Conservation (phyloP, 495 filamentous ascomycete species). For the Penicillium soppii region DNA sequence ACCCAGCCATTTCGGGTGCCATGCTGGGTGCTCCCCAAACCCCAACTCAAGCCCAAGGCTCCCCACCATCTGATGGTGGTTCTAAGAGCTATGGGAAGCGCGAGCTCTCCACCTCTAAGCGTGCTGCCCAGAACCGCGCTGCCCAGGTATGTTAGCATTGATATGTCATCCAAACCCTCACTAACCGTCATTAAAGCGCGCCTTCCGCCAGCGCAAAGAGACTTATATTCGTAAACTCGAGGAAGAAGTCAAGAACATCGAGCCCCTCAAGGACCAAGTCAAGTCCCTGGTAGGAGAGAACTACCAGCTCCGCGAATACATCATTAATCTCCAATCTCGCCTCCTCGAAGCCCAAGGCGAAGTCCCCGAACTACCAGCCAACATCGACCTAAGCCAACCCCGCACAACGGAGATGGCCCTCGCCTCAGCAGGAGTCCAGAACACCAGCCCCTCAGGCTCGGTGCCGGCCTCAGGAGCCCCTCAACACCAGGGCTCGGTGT, state of each 20-base stretch:
- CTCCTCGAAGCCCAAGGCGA: constrained; percentile 81
- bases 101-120: constrained; percentile 90
- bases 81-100: constrained; percentile 67
- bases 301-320: constrained; percentile 85
- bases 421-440: constrained; percentile 17
- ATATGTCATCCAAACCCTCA: constrained; percentile 3
- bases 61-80: constrained; percentile 32
- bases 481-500: constrained; percentile 28
- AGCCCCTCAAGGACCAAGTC: constrained; percentile 64
- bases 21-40: constrained; percentile 42
- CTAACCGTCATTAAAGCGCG: constrained; percentile 58
- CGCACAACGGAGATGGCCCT: constrained; percentile 33
- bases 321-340: constrained; percentile 85
- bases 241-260: constrained; percentile 78
- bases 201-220: constrained; percentile 97
- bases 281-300: constrained; percentile 82
- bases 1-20: constrained; percentile 52
- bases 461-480: constrained; percentile 16
- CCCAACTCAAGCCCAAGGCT: constrained; percentile 32
- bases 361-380: constrained; percentile 74
- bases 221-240: constrained; percentile 96
- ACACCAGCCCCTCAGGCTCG: constrained; percentile 8
- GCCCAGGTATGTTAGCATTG: constrained; percentile 80
- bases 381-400: constrained; percentile 53
- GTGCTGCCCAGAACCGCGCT: constrained; percentile 93